phyloP scores from a whole-genome alignment of 257 asterid species.

The Petrea volubilis region DNA sequence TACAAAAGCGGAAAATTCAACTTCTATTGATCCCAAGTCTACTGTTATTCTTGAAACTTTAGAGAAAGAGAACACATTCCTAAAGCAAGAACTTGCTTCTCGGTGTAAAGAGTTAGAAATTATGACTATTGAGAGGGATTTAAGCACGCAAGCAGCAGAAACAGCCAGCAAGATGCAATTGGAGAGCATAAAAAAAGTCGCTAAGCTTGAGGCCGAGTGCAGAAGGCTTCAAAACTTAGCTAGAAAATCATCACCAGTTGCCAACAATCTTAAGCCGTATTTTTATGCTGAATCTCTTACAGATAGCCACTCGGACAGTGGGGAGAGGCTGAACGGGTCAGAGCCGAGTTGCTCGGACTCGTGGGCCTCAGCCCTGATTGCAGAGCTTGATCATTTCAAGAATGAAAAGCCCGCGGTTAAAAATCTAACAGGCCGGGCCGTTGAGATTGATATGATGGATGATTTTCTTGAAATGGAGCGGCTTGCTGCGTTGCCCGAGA shows the following conservation, averaged over 20 bases:
- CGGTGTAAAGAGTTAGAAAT: constrained; percentile 50
- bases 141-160: constrained; percentile 77
- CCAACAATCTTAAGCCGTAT: constrained; percentile 33
- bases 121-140: constrained; percentile 60
- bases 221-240: constrained; percentile 42
- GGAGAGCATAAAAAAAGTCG: constrained; percentile 60
- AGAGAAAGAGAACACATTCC: constrained; percentile 57
- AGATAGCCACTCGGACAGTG: constrained; percentile 45
- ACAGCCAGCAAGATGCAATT: constrained; percentile 73
- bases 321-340: constrained; percentile 31
- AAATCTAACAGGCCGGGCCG: constrained; percentile 32
- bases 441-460: constrained; percentile 78
- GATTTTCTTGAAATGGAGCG: constrained; percentile 92
- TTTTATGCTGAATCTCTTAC: constrained; percentile 42
- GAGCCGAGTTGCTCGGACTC: constrained; percentile 41
- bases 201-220: constrained; percentile 58
- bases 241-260: constrained; percentile 34
- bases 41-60: constrained; percentile 33
- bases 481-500: constrained; percentile 61
- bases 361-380: constrained; percentile 49
- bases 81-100: constrained; percentile 51
- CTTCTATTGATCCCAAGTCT: constrained; percentile 31
- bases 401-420: constrained; percentile 43
- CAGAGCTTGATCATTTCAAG: constrained; percentile 57
- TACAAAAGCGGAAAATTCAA: constrained; percentile 25